Evolutionary conservation across 2,329 filamentous ascomycete species (phyloP), one percentile per base, ranked within the genome.

Genomic region (Phyllosticta citribraziliensis): DNA sequence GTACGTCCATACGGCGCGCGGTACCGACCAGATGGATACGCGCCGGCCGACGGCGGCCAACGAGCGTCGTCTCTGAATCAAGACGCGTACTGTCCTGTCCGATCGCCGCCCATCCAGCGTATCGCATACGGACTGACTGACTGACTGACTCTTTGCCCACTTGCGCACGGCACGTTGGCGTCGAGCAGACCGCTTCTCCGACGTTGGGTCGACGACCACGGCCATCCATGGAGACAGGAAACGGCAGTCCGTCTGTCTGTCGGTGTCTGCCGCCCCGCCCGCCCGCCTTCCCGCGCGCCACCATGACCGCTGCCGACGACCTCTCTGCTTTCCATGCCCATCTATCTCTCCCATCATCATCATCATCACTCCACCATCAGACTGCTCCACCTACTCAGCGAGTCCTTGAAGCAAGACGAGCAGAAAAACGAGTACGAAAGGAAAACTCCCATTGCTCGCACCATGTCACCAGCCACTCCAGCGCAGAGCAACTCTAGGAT

Each of bases 401-500:
- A 17, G 3, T 25, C 55, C 11, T 14, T 3, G 22, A 22, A 14
- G 11, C 33, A 40, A 40, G 10, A 40, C 33, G 12, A 40, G 14
- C 14, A 14, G 14, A 17, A 17, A 40, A 40, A 40, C 10, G 65
- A 92, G 77, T 0, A 88, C 89, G 52, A 84, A 75, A 0, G 75
- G 0, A 84, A 73, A 10, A 14, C 52, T 35, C 27, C 53, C 33
- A 25, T 17, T 22, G 4, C 35, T 4, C 3, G 5, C 19, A n/a
- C 54, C 11, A 33, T 9, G 30, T 56, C 33, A 20, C 19, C 27
- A 19, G 64, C 51, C 0, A 76, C 72, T 14, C 2, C 12, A 0
- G 75, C 73, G 1, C 66, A 64, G 1, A 92, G 73, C 64, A 89
- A 91, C 5, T 73, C 71, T 17, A 5, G 33, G 33, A 40, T 40